Percentiles rank a stretch among this genome's conserved stretches.
Evolutionary conservation across 441 rosid genomes (phyloP).

Genomic region (Erysimum pusillum): DNA sequence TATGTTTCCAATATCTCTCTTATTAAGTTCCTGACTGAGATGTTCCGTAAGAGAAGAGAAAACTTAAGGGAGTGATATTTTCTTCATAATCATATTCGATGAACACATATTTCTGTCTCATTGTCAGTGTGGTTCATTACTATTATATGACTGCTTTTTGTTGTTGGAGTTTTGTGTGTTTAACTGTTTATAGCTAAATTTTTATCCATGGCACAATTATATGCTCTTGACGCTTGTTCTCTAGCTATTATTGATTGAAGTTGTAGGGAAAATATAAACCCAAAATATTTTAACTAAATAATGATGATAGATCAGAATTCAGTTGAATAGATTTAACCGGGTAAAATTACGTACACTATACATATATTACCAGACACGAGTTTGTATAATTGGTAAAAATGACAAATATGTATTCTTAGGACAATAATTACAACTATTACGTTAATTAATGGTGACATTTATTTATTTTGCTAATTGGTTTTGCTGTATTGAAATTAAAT

Average conservation of each 20-base stretch:
- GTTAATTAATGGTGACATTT: too few relatives aligned
- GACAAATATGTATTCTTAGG: background rate
- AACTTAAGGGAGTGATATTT: background rate
- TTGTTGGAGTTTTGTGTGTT: conserved; percentile 16
- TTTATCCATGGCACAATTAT: conserved; percentile 28
- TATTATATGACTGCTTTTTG: conserved; percentile 22
- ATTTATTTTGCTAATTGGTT: too few relatives aligned
- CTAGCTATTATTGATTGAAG: conserved; percentile 4
- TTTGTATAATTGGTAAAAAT: background rate
- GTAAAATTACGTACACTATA: background rate
- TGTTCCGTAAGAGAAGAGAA: conserved; percentile 33
- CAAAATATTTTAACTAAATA: background rate
- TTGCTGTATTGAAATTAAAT: too few relatives aligned
- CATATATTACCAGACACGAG: background rate
- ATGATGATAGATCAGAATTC: conserved; percentile 1
- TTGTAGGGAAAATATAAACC: conserved; percentile 5
- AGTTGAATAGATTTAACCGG: background rate
- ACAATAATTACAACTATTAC: too few relatives aligned
- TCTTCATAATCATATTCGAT: conserved; percentile 1
- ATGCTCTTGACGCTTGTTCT: background rate
- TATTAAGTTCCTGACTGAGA: background rate
- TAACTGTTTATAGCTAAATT: conserved; percentile 26
- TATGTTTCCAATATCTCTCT: background rate
- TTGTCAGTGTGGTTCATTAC: conserved; percentile 6
- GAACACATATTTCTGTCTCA: conserved; percentile 14